Base-by-base conservation (phyloP, 495 filamentous ascomycete species). In the Podospora conica region DNA sequence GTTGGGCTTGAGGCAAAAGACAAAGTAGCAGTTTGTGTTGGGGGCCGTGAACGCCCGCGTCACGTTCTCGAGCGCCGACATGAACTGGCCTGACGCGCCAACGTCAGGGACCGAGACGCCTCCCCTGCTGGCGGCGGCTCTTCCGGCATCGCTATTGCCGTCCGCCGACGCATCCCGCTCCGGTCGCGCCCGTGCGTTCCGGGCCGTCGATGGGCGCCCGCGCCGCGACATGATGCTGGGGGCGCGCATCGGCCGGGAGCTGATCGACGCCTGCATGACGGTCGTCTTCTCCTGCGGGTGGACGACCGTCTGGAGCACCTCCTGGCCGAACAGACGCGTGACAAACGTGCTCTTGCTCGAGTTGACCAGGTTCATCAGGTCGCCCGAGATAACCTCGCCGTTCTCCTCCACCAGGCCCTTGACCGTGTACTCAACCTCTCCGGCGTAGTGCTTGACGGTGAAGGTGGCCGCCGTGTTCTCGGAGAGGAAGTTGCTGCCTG, bases 1-100 rank as follows among this genome's bases (percentile, higher is more conserved):
- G 73, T 98, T 98, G 9, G 95, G 95, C 77, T 98, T 98, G 60
- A 98, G 80, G 70, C 95, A 98, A 79, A 98, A 96, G 27, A 98
- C 86, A 71, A 97, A 97, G 73, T 98, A 98, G 15, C 91, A 86
- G 72, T 97, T 98, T 10, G 91, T 87, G 71, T 91, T 91, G 9
- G 87, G 81, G 9, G 91, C 87, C 31, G 86, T 90, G 55, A 98
- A 79, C 48, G 90, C 91, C 70, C 91, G 88, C 48, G 87, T 95
- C 64, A 98, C 90, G 64, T 92, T 93, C 65, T 96, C 91, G 29
- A 98, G 83, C 6, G 93, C 90, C 18, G 90, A 87, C 24, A 98
- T 79, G 78, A 97, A 98, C 73, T 98, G 94, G 7, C 89, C 92
- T 0, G 94, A 90, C 12, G 93, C 93, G 48, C 95, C 94, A 75